Base-by-base conservation (phyloP, 768 basidiomycete species). In the Rubroboletus satanas region DNA sequence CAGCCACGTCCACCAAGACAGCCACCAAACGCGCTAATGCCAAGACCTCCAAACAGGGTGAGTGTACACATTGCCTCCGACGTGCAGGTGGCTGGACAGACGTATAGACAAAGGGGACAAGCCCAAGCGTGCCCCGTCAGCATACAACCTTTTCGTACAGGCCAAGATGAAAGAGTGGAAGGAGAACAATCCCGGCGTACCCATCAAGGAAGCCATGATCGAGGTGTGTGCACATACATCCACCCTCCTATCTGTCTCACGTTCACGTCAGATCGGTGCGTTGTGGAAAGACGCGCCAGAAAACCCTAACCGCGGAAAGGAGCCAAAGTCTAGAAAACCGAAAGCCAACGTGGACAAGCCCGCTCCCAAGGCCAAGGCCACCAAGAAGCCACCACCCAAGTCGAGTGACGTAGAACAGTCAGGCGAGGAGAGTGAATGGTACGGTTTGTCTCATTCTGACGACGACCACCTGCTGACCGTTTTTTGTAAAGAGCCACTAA, bases 251-350 rank as follows among this genome's bases (percentile, higher is more conserved):
- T 44, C 11, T n/a, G 14, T 48, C 57, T 63, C 51, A 67, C 38
- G 6, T 28, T 23, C 18, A 2, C 37, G 17, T 1, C 58, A 86
- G 84, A 82, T 86, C 57, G 83, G 77, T 6, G 71, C 65, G 1
- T 52, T 81, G 52, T 85, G 84, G 84, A 76, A 71, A 43, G 76
- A 83, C 52, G 75, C 84, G 0, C 81, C 81, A 1, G 83, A 84
- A 63, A 86, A 86, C 63, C 83, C 84, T 1, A 85, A 83, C 55
- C 78, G 82, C 26, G 84, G 83, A 18, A 76, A 81, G 54, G 77
- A 76, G 17, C 64, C 74, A 32, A 81, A 78, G 56, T 18, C 76
- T n/a, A 75, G 69, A 45, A 80, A 78, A 43, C 60, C 79, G 23
- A 81, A 79, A 54, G 74, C 74, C 2, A 68, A 65, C 29, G 49